Conservation (phyloP, 2,329 filamentous ascomycete species). For the Dactylellina parvicollis region DNA sequence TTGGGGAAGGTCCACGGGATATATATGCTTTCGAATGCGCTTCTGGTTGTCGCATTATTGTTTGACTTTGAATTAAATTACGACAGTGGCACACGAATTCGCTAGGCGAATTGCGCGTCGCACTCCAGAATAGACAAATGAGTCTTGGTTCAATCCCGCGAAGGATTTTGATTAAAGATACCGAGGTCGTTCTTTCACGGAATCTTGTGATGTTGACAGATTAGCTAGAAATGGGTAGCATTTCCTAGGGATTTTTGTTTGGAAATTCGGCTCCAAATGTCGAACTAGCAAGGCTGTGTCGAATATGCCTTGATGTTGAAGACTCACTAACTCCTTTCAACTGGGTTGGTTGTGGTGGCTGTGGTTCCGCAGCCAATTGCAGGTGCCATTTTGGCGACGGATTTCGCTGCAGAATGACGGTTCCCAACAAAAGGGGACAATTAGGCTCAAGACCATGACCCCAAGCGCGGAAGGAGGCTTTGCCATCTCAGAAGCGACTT, state of each 20-base stretch:
- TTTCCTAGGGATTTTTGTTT: background rate
- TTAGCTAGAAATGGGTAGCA: background rate
- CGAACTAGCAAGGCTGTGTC: constrained; percentile 21
- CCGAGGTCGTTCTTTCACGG: constrained; percentile 33
- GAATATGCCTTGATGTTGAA: constrained; percentile 23
- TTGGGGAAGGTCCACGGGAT: constrained; percentile 13
- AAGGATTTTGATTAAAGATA: constrained; percentile 13
- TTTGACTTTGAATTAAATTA: constrained; percentile 18
- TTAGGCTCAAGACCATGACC: no score
- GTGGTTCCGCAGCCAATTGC: constrained; percentile 12
- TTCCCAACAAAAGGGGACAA: no score
- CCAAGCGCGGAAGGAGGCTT: no score
- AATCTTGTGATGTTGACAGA: constrained; percentile 35
- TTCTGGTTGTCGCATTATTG: background rate
- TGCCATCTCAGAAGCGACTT: no score
- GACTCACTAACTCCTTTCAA: constrained; percentile 14
- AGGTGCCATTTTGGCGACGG: constrained; percentile 33
- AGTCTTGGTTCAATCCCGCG: constrained; percentile 29
- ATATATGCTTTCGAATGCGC: constrained; percentile 15
- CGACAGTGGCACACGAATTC: constrained; percentile 21
- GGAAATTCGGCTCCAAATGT: constrained; percentile 3
- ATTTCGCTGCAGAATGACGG: background rate
- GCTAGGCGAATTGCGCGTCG: constrained; percentile 48
- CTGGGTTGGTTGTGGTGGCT: constrained; percentile 6
- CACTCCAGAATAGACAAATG: constrained; percentile 8